A percentile compares a stretch with the other conserved stretches of the same genome.
Conservation (phyloP, 495 filamentous ascomycete species). For the Copromyces sp. region DNA sequence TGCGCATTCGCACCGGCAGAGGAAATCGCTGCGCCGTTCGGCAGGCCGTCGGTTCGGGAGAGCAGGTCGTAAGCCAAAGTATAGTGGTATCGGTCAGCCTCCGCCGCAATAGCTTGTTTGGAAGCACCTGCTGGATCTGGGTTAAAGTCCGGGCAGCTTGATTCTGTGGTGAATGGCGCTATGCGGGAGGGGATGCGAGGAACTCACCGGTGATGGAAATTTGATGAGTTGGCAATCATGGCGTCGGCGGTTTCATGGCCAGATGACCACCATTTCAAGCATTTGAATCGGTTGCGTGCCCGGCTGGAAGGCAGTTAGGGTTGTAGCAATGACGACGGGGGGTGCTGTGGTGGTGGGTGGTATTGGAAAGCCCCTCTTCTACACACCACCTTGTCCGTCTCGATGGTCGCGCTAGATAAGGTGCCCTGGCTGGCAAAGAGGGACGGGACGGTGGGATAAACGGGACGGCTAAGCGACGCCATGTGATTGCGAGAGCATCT, state of each 20-base stretch:
- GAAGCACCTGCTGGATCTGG: neutral
- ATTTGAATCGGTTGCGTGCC: neutral
- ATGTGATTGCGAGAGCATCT: slow-evolving; percentile 1
- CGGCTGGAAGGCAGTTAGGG: slow-evolving; percentile 1
- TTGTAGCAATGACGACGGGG: neutral
- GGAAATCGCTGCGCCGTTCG: neutral
- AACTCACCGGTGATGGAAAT: slow-evolving; percentile 13
- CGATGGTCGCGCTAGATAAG: neutral
- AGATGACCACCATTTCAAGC: slow-evolving; percentile 18
- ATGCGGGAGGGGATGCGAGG: neutral
- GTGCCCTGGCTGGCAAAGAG: neutral
- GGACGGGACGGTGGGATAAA: slow-evolving; percentile 4
- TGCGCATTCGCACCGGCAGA: neutral
- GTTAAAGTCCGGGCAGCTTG: slow-evolving; percentile 1
- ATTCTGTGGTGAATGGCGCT: slow-evolving; percentile 2
- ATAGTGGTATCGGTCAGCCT: neutral
- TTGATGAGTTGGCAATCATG: slow-evolving; percentile 23
- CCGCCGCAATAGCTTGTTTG: neutral
- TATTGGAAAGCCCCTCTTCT: neutral
- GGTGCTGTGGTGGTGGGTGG: neutral
- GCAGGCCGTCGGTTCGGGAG: neutral
- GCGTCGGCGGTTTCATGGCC: slow-evolving; percentile 1
- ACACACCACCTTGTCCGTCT: neutral
- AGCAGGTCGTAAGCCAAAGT: neutral
- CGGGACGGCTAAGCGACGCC: slow-evolving; percentile 1